Conservation (phyloP, 2,329 filamentous ascomycete genomes). For the Hypoxylon sp. region DNA sequence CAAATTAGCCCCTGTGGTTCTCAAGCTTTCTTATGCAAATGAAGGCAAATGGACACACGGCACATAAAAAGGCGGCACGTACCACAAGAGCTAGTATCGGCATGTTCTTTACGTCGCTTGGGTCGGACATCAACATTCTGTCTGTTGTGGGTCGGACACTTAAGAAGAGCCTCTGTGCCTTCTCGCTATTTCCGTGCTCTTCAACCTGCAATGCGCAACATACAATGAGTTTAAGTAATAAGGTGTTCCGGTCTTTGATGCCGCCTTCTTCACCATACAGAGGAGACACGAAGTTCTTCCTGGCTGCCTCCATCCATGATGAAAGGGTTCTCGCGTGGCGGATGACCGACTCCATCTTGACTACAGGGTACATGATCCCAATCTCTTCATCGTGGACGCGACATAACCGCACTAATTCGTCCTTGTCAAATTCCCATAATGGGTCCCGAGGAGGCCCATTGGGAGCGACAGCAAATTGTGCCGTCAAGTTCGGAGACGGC, state of each 20-base stretch:
- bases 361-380: slow-evolving; percentile 90
- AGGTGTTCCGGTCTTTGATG: slow-evolving; percentile 69
- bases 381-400: slow-evolving; percentile 90
- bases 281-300: slow-evolving; percentile 54
- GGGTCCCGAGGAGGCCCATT: slow-evolving; percentile 71
- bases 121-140: slow-evolving; percentile 71
- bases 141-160: slow-evolving; percentile 82
- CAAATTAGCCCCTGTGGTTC: slow-evolving; percentile 33
- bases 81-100: slow-evolving; percentile 65
- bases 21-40: background rate
- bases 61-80: slow-evolving; percentile 31
- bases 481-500: slow-evolving; percentile 54
- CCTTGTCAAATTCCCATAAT: slow-evolving; percentile 81
- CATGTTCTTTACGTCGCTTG: slow-evolving; percentile 63
- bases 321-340: slow-evolving; percentile 79
- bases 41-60: background rate
- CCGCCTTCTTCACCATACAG: slow-evolving; percentile 55
- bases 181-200: slow-evolving; percentile 81
- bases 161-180: slow-evolving; percentile 80
- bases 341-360: slow-evolving; percentile 80
- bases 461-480: slow-evolving; percentile 58
- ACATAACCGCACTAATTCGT: slow-evolving; percentile 85
- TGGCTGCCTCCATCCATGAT: slow-evolving; percentile 75
- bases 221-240: slow-evolving; percentile 86
- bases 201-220: slow-evolving; percentile 84